Base-by-base conservation (phyloP, 1,284 basidiomycete species). In the Malassezia restricta region DNA sequence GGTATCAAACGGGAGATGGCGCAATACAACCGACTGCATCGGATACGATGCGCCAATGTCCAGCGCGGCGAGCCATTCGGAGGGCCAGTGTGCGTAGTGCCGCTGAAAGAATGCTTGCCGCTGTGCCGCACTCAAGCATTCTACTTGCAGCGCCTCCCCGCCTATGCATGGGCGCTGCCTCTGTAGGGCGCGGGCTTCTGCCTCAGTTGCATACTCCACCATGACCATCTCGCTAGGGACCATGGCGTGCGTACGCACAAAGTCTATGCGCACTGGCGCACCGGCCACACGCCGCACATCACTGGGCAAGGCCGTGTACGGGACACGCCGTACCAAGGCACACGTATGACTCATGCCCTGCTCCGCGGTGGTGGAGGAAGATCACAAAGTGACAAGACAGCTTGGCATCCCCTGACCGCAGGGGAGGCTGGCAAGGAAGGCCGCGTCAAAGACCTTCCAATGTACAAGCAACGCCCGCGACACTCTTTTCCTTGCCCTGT, bases 1-100 rank as follows among this genome's bases (percentile, higher is more conserved):
- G 7, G 64, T 66, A 12, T 57, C 53, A 12, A 54, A 47, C 1
- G 64, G 64, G 1, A 66, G 54, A 43, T 58, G 57, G 31, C 52
- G 51, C 15, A 66, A 50, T 6, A 66, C 40, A 6, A 64, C 64
- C 5, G 47, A 14, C 3, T 40, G 47, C 30, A 42, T 27, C 8
- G 53, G 47, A 40, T 55, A 27, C 11, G 47, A 47, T 11, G 47
- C 24, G 5, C 29, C 24, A 5, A 42, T 29, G n/a, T 55, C 53
- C 11, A 50, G 30, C 1, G 40, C 53, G 12, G 43, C 24, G 12
- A 37, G 17, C 20, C 40, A 24, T 17, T 39, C 47, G 3, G 24
- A 14, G 33, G 42, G 28, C 12, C 27, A 17, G 2, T 24, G 5
- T 15, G 33, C 42, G 31, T 45, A 45, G 6, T 49, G 40, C 31